phyloP scores from a whole-genome alignment of 768 basidiomycete genomes.

The Solioccasus polychromus region DNA sequence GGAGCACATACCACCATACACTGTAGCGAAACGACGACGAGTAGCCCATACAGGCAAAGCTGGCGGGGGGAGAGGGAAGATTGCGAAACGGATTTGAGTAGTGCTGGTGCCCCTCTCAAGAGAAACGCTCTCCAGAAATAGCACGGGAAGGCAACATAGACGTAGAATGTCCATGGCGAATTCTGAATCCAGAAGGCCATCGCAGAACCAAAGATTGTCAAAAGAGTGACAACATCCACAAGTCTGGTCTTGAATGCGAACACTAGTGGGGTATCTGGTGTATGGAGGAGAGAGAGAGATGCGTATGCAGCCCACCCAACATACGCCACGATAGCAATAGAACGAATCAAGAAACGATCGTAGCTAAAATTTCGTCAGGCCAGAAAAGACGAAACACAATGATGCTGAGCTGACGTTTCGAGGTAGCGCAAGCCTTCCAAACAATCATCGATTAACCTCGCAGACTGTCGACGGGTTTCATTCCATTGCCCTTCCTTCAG shows the following conservation, averaged over 20 bases:
- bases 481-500: conserved; percentile 44
- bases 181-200: conserved; percentile 56
- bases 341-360: conserved; percentile 68
- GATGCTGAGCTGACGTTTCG: conserved; percentile 51
- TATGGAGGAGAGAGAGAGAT: conserved; percentile 54
- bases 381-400: neutral
- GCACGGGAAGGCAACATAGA: conserved; percentile 72
- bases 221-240: conserved; percentile 27
- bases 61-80: conserved; percentile 23
- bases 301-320: conserved; percentile 74
- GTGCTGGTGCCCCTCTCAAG: conserved; percentile 20
- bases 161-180: conserved; percentile 69
- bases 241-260: neutral
- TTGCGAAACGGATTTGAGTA: conserved; percentile 11
- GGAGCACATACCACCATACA: conserved; percentile 66
- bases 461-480: conserved; percentile 48
- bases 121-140: conserved; percentile 71
- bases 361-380: conserved; percentile 42
- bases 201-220: conserved; percentile 40
- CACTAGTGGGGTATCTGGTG: conserved; percentile 24
- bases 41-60: conserved; percentile 23
- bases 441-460: conserved; percentile 48
- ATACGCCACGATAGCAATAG: conserved; percentile 70
- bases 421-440: conserved; percentile 72
- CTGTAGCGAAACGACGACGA: conserved; percentile 47